These are phyloP conservation scores for Fusarium marasasianum DNA, from an alignment of 2,329 filamentous ascomycete species.

Conservation along the genomic window DNA sequence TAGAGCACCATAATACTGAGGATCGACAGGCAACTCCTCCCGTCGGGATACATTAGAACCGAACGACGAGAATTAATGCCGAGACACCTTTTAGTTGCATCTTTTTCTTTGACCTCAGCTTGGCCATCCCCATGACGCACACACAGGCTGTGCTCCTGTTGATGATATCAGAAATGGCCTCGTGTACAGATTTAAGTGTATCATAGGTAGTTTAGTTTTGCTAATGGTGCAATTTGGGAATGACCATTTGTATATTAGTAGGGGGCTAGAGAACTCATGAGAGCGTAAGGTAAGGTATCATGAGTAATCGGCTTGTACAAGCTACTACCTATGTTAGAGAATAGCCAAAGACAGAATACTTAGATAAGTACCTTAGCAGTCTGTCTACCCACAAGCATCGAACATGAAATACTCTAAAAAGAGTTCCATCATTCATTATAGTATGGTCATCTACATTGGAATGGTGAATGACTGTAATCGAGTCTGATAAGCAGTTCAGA, in stretches of 20 bases:
- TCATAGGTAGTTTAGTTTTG: background rate
- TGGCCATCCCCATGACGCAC: slow-evolving; percentile 15
- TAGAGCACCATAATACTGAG: background rate
- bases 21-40: background rate
- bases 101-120: slow-evolving; percentile 4
- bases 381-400: background rate
- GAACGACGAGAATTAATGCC: slow-evolving; percentile 1
- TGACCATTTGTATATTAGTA: background rate
- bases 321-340: background rate
- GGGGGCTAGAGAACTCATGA: background rate
- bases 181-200: background rate
- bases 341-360: background rate
- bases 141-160: background rate
- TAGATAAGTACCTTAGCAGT: background rate
- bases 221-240: background rate
- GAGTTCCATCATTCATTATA: background rate
- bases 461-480: background rate
- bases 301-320: background rate
- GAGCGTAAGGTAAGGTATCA: background rate
- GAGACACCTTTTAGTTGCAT: slow-evolving; percentile 2
- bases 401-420: background rate
- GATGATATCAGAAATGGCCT: background rate
- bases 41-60: background rate
- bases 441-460: background rate
- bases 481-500: background rate